Evolutionary conservation across 768 basidiomycete genomes (phyloP).

Genomic region (Neoboletus brunneissimus): DNA sequence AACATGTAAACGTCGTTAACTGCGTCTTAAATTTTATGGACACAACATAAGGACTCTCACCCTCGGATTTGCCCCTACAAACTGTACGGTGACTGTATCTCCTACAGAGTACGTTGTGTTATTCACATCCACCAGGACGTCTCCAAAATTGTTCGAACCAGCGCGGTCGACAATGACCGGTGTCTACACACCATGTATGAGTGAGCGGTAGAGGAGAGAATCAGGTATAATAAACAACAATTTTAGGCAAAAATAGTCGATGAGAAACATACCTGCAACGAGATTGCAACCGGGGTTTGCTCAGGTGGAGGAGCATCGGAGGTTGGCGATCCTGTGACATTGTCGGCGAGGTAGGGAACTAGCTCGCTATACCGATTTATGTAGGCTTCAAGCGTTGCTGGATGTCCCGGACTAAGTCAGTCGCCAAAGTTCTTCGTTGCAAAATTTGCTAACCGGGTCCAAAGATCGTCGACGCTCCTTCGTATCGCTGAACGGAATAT

Average conservation of each 20-base stretch:
- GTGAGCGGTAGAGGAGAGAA: neutral
- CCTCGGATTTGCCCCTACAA: conserved; percentile 77
- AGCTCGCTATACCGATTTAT: conserved; percentile 72
- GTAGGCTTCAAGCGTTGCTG: conserved; percentile 77
- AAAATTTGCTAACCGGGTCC: conserved; percentile 55
- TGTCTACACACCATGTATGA: conserved; percentile 36
- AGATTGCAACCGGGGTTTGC: conserved; percentile 63
- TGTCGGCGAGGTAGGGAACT: conserved; percentile 58
- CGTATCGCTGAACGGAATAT: conserved; percentile 72
- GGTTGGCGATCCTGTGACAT: conserved; percentile 43
- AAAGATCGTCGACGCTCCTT: conserved; percentile 78
- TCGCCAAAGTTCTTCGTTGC: neutral
- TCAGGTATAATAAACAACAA: neutral
- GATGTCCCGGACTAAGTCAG: neutral
- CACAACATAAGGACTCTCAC: conserved; percentile 36
- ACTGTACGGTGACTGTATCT: conserved; percentile 57
- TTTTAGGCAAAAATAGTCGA: neutral
- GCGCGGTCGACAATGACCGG: conserved; percentile 59
- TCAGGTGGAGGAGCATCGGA: conserved; percentile 65
- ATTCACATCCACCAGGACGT: conserved; percentile 54
- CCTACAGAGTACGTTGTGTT: conserved; percentile 50
- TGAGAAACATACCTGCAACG: conserved; percentile 48
- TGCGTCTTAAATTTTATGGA: neutral
- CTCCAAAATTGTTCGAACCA: conserved; percentile 58
- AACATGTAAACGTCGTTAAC: neutral